phyloP scores from a whole-genome alignment of 148 eudicot species.

The Drosera capensis region DNA sequence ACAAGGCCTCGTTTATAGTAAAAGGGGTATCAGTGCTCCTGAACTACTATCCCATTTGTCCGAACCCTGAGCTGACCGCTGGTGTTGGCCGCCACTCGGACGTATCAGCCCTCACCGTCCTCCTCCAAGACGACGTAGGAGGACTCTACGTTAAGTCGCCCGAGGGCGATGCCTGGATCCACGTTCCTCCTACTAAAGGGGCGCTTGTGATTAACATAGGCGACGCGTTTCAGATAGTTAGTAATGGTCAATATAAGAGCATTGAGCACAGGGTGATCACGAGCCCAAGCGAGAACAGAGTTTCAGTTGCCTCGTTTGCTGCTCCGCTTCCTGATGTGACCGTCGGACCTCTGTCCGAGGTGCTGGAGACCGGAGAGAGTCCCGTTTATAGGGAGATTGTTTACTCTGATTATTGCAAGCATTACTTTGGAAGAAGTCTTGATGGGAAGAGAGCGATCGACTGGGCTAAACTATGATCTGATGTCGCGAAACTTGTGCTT shows the following conservation, averaged over 20 bases:
- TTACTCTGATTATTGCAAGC: slow-evolving; percentile 17
- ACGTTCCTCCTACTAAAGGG: slow-evolving; percentile 17
- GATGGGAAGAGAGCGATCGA: slow-evolving; percentile 22
- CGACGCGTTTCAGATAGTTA: slow-evolving; percentile 19
- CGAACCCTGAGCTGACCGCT: slow-evolving; percentile 20
- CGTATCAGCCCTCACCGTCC: slow-evolving; percentile 16
- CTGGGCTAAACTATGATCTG: slow-evolving; percentile 8
- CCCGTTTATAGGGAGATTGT: slow-evolving; percentile 17
- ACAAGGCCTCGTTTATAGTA: too few relatives aligned
- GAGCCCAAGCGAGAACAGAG: slow-evolving; percentile 11
- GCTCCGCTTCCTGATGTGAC: slow-evolving; percentile 12
- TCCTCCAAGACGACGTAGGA: slow-evolving; percentile 23
- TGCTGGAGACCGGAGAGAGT: slow-evolving; percentile 15
- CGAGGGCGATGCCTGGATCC: slow-evolving; percentile 13
- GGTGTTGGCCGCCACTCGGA: slow-evolving; percentile 28
- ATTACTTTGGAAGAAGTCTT: slow-evolving; percentile 20
- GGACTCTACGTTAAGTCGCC: slow-evolving; percentile 21
- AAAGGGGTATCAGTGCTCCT: too few relatives aligned
- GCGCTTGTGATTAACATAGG: slow-evolving; percentile 23
- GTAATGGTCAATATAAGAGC: slow-evolving; percentile 27
- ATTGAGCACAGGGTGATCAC: slow-evolving; percentile 26
- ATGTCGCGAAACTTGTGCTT: neutral
- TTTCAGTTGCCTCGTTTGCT: slow-evolving; percentile 20
- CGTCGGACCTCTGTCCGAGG: slow-evolving; percentile 16
- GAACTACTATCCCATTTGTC: slow-evolving; percentile 21